Base-by-base conservation (phyloP, 2,329 filamentous ascomycete genomes). In the Penicillium sp. region DNA sequence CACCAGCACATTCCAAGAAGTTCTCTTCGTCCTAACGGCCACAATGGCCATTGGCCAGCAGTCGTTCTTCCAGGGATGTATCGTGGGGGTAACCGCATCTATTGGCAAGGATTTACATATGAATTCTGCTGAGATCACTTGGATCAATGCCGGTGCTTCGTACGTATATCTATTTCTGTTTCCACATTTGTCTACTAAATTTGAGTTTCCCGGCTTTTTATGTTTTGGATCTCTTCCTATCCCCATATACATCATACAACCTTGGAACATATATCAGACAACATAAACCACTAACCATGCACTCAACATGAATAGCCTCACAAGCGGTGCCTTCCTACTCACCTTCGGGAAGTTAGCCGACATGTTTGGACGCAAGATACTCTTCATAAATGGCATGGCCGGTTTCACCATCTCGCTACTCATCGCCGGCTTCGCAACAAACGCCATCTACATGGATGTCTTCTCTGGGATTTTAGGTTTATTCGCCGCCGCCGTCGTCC, bases 341-440 rank as follows among this genome's bases (percentile, higher is more conserved):
- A 82, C 85, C 62, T 86, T 89, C 57, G 86, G 85, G 38, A 83
- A 83, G 61, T 73, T 88, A 7, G 85, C 86, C 2, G 86, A 89
- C 66, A 75, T 88, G 43, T 84, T 89, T 46, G 86, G 85, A n/a
- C 79, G 85, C 34, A 85, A 84, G 61, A 62, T 73, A 0, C 78
- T 88, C 67, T 85, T 88, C 64, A 78, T 88, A 18, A 70, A 73
- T 10, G 85, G 84, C 44, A 80, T 88, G 75, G 79, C 78, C 16
- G 76, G 82, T 20, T 87, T 87, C 66, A 79, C 81, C 4, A 70
- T 84, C 24, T 81, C 85, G 58, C 74, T 80, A 3, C 71, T 89
- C 35, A 77, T 82, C 2, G 79, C 84, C 0, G 84, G 85, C 2
- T 89, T 88, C 66, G 78, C 83, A 5, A 79, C 80, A 50, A 80